Evolutionary conservation across 73 alveolate species (phyloP).

Genomic region (Uronychia setigera): DNA sequence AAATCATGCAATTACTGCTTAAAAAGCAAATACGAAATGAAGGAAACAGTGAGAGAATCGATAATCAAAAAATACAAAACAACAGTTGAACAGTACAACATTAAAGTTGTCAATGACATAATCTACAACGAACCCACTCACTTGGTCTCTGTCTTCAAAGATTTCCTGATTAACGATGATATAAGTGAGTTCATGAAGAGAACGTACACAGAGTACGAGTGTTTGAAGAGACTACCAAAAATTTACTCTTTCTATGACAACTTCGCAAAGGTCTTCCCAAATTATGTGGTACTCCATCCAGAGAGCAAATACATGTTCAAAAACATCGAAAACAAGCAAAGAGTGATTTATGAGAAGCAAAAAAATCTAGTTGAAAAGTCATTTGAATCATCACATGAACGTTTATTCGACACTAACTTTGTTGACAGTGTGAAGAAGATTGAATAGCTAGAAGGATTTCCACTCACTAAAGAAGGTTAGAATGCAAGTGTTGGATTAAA

Average conservation of each 20-base stretch:
- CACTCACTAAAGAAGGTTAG: background rate
- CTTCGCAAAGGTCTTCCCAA: background rate
- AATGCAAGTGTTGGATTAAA: background rate
- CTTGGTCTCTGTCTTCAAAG: conserved; percentile 28
- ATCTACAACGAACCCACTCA: conserved; percentile 33
- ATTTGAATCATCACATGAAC: background rate
- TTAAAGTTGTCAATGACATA: conserved; percentile 15
- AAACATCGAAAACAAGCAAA: conserved; percentile 26
- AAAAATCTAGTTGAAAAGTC: background rate
- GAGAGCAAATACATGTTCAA: conserved; percentile 25
- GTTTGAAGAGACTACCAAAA: conserved; percentile 3
- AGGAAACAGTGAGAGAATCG: background rate
- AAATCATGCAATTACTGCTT: background rate
- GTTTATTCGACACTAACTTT: background rate
- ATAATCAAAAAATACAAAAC: conserved; percentile 14
- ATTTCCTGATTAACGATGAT: conserved; percentile 33
- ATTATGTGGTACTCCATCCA: conserved; percentile 9
- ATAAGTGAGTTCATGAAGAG: conserved; percentile 33
- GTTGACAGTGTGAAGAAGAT: background rate
- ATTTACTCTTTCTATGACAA: background rate
- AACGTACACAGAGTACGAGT: conserved; percentile 5
- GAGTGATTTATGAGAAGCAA: conserved; percentile 13
- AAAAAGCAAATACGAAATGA: background rate
- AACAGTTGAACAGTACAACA: conserved; percentile 22
- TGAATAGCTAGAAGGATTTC: background rate